Evolutionary conservation across 352 stramenopile genomes (phyloP).

Genomic region (Pythium sukuiense): DNA sequence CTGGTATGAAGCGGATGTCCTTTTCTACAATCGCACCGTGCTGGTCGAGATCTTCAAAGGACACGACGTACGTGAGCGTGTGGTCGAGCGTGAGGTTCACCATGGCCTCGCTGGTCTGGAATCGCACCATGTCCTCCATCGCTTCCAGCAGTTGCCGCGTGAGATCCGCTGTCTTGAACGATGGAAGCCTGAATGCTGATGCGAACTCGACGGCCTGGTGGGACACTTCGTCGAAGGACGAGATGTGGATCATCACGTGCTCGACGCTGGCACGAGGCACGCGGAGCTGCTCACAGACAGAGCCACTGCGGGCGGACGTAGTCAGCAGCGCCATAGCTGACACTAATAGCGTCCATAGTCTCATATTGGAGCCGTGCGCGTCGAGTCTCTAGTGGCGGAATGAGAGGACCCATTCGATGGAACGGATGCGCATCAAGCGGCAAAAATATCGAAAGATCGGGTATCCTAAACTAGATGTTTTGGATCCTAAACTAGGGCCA

Average conservation of each 20-base stretch:
- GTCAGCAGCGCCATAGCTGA: neutral
- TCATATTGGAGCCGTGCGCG: neutral
- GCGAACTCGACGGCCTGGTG: constrained; percentile 3
- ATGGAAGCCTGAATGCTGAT: neutral
- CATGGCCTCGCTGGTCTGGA: constrained; percentile 43
- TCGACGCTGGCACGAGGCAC: constrained; percentile 15
- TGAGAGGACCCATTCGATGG: neutral
- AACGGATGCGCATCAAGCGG: constrained; percentile 8
- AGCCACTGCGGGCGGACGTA: neutral
- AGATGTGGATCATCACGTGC: constrained; percentile 24
- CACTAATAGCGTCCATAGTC: neutral
- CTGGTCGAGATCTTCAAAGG: neutral
- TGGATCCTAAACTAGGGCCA: neutral
- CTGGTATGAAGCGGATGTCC: constrained; percentile 29
- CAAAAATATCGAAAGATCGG: constrained; percentile 19
- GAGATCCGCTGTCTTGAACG: constrained; percentile 19
- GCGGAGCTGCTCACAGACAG: constrained; percentile 18
- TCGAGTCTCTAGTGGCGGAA: neutral
- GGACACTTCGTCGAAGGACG: constrained; percentile 12
- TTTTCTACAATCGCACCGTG: constrained; percentile 16
- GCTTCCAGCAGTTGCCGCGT: constrained; percentile 34
- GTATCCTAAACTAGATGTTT: neutral
- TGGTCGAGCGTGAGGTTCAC: constrained; percentile 65
- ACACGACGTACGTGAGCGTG: constrained; percentile 46
- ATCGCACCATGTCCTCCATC: constrained; percentile 45